phyloP scores from a whole-genome alignment of 2,329 filamentous ascomycete species.

The Chrysosporium keratinophilum region DNA sequence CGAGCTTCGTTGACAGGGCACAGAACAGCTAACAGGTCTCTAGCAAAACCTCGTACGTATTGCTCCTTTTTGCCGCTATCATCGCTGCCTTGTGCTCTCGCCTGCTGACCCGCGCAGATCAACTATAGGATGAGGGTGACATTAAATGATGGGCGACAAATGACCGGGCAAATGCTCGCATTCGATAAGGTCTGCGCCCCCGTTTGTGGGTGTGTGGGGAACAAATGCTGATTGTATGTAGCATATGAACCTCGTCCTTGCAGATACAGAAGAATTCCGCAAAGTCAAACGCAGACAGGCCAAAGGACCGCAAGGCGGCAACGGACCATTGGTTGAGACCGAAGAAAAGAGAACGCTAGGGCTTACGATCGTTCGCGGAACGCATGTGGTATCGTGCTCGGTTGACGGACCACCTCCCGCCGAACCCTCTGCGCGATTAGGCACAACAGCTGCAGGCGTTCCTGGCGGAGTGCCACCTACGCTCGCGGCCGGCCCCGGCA shows the following conservation, averaged over 20 bases:
- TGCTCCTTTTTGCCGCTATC: neutral
- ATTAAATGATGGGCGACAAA: conserved; percentile 86
- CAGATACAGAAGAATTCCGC: conserved; percentile 96
- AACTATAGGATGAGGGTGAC: conserved; percentile 99
- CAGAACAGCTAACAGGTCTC: conserved; percentile 47
- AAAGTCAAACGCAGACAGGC: conserved; percentile 74
- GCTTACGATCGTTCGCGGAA: conserved; percentile 85
- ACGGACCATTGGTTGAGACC: conserved; percentile 62
- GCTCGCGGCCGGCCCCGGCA: conserved; percentile 73
- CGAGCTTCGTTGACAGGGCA: conserved; percentile 39
- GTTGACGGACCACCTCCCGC: conserved; percentile 93
- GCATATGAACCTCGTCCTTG: conserved; percentile 99
- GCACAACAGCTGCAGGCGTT: conserved; percentile 60
- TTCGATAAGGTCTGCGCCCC: conserved; percentile 73
- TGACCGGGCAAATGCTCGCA: conserved; percentile 95
- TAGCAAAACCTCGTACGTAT: conserved; percentile 56
- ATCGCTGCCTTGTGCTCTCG: neutral
- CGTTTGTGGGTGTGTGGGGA: neutral
- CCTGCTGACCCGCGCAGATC: conserved; percentile 51
- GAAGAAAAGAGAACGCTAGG: conserved; percentile 98
- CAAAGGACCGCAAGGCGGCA: conserved; percentile 53
- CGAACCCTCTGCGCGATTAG: conserved; percentile 81
- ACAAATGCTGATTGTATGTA: conserved; percentile 30
- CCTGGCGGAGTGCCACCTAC: conserved; percentile 49
- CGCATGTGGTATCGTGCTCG: conserved; percentile 86